Base-by-base conservation (phyloP, 768 basidiomycete species). In the Mycena filopes region DNA sequence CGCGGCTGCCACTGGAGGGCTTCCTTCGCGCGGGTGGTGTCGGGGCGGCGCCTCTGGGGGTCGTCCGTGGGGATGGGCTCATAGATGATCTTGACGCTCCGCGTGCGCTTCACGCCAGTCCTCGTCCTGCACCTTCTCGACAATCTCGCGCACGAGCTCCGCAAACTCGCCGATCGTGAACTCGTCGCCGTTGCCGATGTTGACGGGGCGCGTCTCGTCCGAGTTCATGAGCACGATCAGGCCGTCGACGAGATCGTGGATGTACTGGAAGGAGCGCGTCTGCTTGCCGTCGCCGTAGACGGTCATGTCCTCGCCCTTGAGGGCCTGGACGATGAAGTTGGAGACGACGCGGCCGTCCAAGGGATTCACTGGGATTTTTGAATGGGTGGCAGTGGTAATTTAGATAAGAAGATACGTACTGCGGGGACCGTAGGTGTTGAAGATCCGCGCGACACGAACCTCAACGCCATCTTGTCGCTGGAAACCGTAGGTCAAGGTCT, bases 241-340 rank as follows among this genome's bases (percentile, higher is more conserved):
- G 45, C 97, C 98, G 75, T 98, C 96, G 74, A 97, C 84, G 68
- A 99, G 88, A 78, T 99, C 98, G 82, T 99, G 98, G 64, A 99
- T 90, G 80, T 97, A 99, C 81, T 97, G 96, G 88, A 97, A 96
- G 15, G 96, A 97, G 64, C 95, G 92, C 23, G 95, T 96, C 82
- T 97, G 95, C 46, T 80, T 88, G 69, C 95, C 95, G 75, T 98
- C 95, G 55, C 96, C 95, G 75, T 96, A 97, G 47, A 98, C 95
- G 49, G 96, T 98, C 86, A 99, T 92, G 79, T 98, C 94, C 79
- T 99, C 91, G 53, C 95, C 96, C 72, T 91, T 93, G 57, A 99
- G 88, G 18, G 98, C 98, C 73, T 98, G 96, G 55, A 99, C 93
- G 76, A 98, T 97, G 79, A 99, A 99, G 82, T 99, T 99, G 74